Evolutionary conservation across 1,284 basidiomycete genomes (phyloP).

Genomic region (Microbotryum lychnidis-dioicae): DNA sequence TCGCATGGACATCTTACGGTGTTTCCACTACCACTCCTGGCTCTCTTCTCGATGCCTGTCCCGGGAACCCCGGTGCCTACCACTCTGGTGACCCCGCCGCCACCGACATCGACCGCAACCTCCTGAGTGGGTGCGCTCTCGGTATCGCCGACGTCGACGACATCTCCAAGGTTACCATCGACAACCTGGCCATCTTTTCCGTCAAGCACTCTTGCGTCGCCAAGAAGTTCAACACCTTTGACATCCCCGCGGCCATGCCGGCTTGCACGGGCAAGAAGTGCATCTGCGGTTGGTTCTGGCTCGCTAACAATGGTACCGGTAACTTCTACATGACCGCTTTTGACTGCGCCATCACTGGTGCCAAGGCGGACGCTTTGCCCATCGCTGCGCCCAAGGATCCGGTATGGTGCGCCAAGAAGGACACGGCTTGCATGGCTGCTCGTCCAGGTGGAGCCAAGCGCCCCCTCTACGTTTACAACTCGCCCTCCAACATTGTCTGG

Average conservation of each 20-base stretch:
- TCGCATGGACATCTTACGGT: not conserved
- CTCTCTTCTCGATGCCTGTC: constrained; percentile 5
- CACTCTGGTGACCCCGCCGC: constrained; percentile 6
- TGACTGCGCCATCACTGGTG: constrained; percentile 7
- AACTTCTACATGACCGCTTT: constrained; percentile 14
- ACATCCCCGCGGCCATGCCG: constrained; percentile 11
- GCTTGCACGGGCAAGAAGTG: constrained; percentile 8
- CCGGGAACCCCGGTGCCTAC: constrained; percentile 9
- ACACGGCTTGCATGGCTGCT: not conserved
- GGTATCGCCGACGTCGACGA: constrained; percentile 16
- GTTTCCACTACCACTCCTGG: not conserved
- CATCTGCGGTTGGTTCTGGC: constrained; percentile 19
- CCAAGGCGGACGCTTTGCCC: not conserved
- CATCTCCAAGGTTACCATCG: constrained; percentile 6
- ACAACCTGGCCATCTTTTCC: constrained; percentile 16
- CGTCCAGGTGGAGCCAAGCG: constrained; percentile 2
- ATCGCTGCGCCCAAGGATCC: constrained; percentile 7
- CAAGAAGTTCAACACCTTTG: constrained; percentile 7
- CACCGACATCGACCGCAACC: not conserved
- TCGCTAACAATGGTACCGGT: constrained; percentile 10
- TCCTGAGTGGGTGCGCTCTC: constrained; percentile 9
- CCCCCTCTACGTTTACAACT: constrained; percentile 14
- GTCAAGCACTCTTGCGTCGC: constrained; percentile 11
- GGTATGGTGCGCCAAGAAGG: constrained; percentile 1
- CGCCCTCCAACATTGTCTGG: constrained; percentile 9